phyloP scores from a whole-genome alignment of 2,329 filamentous ascomycete genomes.

The Cladophialophora yegresii region DNA sequence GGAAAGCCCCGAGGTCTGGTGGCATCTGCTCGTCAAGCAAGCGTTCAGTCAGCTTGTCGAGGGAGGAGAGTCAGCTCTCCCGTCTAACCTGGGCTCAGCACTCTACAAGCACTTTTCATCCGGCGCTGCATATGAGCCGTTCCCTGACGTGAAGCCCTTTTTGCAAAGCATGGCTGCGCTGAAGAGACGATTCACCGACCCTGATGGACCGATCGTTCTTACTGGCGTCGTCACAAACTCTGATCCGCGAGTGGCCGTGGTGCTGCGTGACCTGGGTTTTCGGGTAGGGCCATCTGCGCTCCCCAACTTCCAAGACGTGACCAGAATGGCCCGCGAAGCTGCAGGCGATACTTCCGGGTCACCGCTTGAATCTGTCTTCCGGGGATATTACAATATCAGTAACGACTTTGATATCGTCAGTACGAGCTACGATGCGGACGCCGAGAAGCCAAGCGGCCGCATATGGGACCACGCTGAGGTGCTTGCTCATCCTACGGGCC shows the following conservation, averaged over 20 bases:
- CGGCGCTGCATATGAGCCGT: conserved; percentile 45
- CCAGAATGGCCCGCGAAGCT: conserved; percentile 3
- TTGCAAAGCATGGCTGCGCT: conserved; percentile 40
- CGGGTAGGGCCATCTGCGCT: conserved; percentile 41
- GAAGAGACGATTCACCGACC: conserved; percentile 22
- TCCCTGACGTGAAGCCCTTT: conserved; percentile 45
- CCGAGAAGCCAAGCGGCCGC: conserved; percentile 47
- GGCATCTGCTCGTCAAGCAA: conserved; percentile 46
- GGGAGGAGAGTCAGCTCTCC: conserved; percentile 36
- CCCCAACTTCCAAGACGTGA: conserved; percentile 38
- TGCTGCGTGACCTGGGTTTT: conserved; percentile 46
- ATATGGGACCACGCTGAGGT: conserved; percentile 46
- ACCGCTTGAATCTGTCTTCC: neutral
- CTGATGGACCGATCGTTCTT: conserved; percentile 40
- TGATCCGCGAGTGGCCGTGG: conserved; percentile 47
- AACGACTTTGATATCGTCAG: conserved; percentile 49
- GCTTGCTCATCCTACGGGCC: conserved; percentile 20
- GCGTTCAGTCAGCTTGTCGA: conserved; percentile 41
- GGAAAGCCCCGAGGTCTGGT: conserved; percentile 47
- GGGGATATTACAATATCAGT: conserved; percentile 16
- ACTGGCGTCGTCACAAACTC: conserved; percentile 52
- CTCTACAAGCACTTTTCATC: conserved; percentile 47
- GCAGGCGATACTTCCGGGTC: neutral
- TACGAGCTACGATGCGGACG: conserved; percentile 51
- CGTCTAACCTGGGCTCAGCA: conserved; percentile 40